Evolutionary conservation across 2,329 filamentous ascomycete species (phyloP).

Genomic region (Boeremia lycopersici): DNA sequence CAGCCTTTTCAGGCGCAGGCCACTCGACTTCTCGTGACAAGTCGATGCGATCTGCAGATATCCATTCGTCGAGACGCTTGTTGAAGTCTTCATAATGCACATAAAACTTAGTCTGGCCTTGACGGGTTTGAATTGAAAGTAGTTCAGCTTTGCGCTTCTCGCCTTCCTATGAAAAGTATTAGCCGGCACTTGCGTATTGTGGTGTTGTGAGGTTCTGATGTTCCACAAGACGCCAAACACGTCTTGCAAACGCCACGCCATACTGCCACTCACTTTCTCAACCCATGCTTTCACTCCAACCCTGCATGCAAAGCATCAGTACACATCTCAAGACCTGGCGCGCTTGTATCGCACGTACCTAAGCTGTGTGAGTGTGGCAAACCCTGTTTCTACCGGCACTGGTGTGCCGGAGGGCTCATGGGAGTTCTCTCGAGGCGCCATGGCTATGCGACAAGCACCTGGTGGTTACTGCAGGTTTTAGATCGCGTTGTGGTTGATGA

Average conservation of each 20-base stretch:
- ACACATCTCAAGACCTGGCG: constrained; percentile 35
- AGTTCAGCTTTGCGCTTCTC: constrained; percentile 92
- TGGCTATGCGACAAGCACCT: constrained; percentile 34
- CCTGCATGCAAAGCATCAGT: constrained; percentile 51
- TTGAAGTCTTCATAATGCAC: constrained; percentile 99
- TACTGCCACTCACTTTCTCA: constrained; percentile 65
- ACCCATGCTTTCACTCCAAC: constrained; percentile 72
- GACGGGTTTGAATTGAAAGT: constrained; percentile 88
- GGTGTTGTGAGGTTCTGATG: not conserved
- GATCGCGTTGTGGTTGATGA: constrained; percentile 34
- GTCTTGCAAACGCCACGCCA: constrained; percentile 9
- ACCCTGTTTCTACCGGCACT: constrained; percentile 73
- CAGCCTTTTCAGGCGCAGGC: constrained; percentile 88
- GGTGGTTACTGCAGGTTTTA: constrained; percentile 25
- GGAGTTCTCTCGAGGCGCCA: constrained; percentile 63
- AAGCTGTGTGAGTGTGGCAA: constrained; percentile 83
- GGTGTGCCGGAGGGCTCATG: constrained; percentile 61
- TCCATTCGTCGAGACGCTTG: constrained; percentile 89
- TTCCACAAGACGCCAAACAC: constrained; percentile 2
- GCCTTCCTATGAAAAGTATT: constrained; percentile 64
- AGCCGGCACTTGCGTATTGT: constrained; percentile 8
- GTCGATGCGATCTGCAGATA: constrained; percentile 80
- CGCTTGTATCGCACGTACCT: constrained; percentile 60
- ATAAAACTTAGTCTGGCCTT: constrained; percentile 88
- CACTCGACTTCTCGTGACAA: constrained; percentile 92